Evolutionary conservation across 805 yeast species (phyloP), one percentile per base, ranked within the genome.

Genomic region (Sungouiozyma ichnusensis): DNA sequence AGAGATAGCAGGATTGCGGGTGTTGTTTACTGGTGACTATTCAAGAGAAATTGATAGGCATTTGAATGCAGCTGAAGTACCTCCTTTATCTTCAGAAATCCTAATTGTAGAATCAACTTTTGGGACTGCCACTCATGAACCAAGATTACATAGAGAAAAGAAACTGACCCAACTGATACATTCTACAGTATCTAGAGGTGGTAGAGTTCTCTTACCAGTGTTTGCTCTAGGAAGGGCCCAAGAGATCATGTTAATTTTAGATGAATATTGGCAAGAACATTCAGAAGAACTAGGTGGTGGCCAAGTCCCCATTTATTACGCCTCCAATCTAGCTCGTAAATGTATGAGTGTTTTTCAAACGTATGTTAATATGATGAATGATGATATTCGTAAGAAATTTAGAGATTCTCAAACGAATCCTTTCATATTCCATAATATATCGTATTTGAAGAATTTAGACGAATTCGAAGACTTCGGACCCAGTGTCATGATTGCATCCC

Each of bases 301-400:
- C 2, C 76, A 77, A 40, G 76, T 85, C 18, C 87, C 83, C 42
- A 79, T 92, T 37, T 92, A 80, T 60, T 92, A 85, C 63, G 98
- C 97, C 0, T 87, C 97, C 0, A 79, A 83, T 40, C 73, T 92
- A 53, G 98, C 98, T 1, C 79, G 86, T 54, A 92, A 87, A 60
- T 94, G 97, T 73, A 81, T 92, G 82, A 94, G 95, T 2, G 97
- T 92, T 3, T 92, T 87, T 59, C 97, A 92, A 60, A 86, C 97
- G 1, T 92, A 90, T 58, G 83, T 94, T 41, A 86, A 85, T 64
- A 88, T 90, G 85, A 92, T 92, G 98, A 92, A 90, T 64, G 97
- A 90, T 52, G 78, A 76, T 45, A 85, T 92, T 41, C 71, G 94
- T 48, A 75, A 74, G 44, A 77, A 75, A 51, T 81, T 81, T 52